These are phyloP conservation scores for Rhizopogon rudus DNA, from an alignment of 768 basidiomycete genomes.

Conservation along the genomic window DNA sequence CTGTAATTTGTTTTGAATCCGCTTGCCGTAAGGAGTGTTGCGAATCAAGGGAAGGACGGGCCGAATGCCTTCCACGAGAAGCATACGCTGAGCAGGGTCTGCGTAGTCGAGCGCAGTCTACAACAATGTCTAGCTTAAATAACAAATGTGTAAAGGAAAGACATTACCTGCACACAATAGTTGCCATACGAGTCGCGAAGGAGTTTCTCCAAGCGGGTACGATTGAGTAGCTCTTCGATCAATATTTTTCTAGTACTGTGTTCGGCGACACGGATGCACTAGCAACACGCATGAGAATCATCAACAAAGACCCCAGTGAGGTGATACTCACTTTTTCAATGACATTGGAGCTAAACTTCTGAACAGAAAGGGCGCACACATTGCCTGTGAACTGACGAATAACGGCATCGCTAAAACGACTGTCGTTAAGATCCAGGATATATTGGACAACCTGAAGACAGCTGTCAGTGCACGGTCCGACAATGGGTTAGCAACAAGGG, in stretches of 20 bases:
- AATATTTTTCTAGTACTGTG: conserved; percentile 90
- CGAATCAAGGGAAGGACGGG: conserved; percentile 98
- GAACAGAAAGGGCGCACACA: conserved; percentile 94
- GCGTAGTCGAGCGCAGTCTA: conserved; percentile 98
- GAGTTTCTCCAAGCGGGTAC: conserved; percentile 91
- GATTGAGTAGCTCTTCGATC: conserved; percentile 93
- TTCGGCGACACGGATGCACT: conserved; percentile 93
- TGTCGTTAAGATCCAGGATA: conserved; percentile 97
- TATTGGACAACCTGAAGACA: conserved; percentile 84
- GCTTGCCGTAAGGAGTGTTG: conserved; percentile 99
- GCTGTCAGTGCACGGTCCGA: not conserved
- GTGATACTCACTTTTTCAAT: conserved; percentile 75
- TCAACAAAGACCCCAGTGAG: not conserved
- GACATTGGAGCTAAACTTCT: conserved; percentile 99
- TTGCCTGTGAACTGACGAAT: conserved; percentile 98
- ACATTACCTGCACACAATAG: conserved; percentile 82
- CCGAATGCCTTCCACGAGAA: conserved; percentile 95
- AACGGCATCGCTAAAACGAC: conserved; percentile 94
- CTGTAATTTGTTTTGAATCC: conserved; percentile 97
- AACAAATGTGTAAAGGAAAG: conserved; percentile 1
- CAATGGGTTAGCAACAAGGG: not conserved
- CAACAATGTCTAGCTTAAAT: conserved; percentile 15
- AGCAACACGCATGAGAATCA: not conserved
- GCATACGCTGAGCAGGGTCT: conserved; percentile 85
- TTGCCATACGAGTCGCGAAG: conserved; percentile 96